Conservation (phyloP, 768 basidiomycete species). For the Obba rivulosa region DNA sequence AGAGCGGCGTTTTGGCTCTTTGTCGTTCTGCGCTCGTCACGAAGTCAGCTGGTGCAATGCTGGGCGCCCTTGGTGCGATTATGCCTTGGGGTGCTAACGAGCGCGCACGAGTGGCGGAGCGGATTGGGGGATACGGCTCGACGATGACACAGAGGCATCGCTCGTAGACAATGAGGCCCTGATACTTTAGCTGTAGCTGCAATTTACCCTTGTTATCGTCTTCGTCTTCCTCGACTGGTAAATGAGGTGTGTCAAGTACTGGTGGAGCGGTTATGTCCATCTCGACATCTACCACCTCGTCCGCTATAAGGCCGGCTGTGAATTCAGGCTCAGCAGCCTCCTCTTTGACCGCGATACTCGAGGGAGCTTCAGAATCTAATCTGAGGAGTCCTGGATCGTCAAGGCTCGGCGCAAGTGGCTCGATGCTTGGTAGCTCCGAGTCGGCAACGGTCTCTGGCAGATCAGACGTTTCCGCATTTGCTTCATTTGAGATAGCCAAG, state of each 20-base stretch:
- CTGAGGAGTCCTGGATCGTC: not conserved
- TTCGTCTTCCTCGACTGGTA: slow-evolving; percentile 41
- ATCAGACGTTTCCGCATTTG: slow-evolving; percentile 8
- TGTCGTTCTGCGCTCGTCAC: slow-evolving; percentile 20
- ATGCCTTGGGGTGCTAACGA: slow-evolving; percentile 28
- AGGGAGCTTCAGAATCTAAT: not conserved
- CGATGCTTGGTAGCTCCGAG: not conserved
- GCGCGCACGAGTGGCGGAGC: slow-evolving; percentile 26
- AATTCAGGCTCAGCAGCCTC: not conserved
- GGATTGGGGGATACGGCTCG: slow-evolving; percentile 69
- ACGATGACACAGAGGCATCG: slow-evolving; percentile 78
- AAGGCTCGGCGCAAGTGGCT: no score
- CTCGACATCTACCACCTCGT: no score
- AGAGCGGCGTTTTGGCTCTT: slow-evolving; percentile 59
- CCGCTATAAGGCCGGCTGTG: no score
- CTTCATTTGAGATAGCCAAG: no score
- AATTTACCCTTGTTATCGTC: slow-evolving; percentile 67
- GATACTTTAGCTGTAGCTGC: slow-evolving; percentile 65
- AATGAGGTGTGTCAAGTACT: not conserved
- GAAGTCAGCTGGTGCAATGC: slow-evolving; percentile 29
- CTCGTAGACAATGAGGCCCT: slow-evolving; percentile 65
- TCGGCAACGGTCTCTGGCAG: not conserved
- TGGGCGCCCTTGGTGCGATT: slow-evolving; percentile 21
- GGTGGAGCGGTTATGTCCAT: not conserved
- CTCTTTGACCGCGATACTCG: not conserved